A percentile compares a stretch with the other conserved stretches of the same genome.
Evolutionary conservation across 805 yeast genomes (phyloP).

Genomic region (Cyberlindnera bimundalis): DNA sequence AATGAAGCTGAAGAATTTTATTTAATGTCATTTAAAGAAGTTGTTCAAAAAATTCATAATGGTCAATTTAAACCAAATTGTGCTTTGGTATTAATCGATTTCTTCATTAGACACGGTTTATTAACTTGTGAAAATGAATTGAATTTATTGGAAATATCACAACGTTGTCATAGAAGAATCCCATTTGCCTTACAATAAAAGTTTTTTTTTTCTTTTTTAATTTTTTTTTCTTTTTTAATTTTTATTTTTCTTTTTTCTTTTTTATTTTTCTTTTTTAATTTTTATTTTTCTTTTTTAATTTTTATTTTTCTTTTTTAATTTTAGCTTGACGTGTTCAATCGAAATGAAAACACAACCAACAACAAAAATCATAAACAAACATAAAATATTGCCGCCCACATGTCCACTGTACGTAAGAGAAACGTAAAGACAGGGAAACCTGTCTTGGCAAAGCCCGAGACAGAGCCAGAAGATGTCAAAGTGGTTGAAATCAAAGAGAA

Average conservation of each 20-base stretch:
- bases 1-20: slow-evolving; percentile 74
- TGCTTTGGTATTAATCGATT: slow-evolving; percentile 75
- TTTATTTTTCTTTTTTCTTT: too few species aligned
- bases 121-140: slow-evolving; percentile 65
- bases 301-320: background rate
- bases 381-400: background rate
- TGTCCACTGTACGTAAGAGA: slow-evolving; percentile 20
- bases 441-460: background rate
- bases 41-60: slow-evolving; percentile 42
- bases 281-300: too few species aligned
- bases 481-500: background rate
- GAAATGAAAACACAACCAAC: background rate
- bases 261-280: too few species aligned
- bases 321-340: background rate
- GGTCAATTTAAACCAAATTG: slow-evolving; percentile 89
- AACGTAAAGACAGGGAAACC: slow-evolving; percentile 4
- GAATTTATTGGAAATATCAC: slow-evolving; percentile 55
- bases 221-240: too few species aligned
- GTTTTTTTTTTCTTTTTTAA: too few species aligned
- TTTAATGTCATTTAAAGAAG: slow-evolving; percentile 58
- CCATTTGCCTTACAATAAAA: slow-evolving; percentile 75
- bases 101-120: slow-evolving; percentile 80
- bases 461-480: too few species aligned
- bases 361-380: background rate
- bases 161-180: slow-evolving; percentile 61